Evolutionary conservation across 73 alveolate genomes (phyloP), one percentile per base, ranked within the genome.

Genomic region (Tetrahymena borealis): DNA sequence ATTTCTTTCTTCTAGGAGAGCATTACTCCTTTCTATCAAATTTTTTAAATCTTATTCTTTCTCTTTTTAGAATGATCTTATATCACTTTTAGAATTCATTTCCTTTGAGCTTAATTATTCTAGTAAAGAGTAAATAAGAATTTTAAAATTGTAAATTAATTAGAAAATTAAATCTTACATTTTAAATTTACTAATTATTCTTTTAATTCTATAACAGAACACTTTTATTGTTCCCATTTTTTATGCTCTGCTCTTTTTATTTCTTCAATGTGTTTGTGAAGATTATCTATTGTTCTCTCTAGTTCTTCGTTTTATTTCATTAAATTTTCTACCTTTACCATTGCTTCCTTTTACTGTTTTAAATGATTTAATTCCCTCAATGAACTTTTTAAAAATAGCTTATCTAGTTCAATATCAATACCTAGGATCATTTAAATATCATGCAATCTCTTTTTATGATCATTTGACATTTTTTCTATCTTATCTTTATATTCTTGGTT

Each of bases 401-500:
- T 85, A 18, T 93, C 95, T 32, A 93, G 78, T 31, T 93, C 95
- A 3, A 93, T 78, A 39, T 93, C 95, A 4, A 93, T 85, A 33
- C 93, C 95, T 85, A 93, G 39, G 28, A 93, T 79, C 28, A 78
- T 93, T 78, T 93, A 40, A 7, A 93, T 93, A 32, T 93, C 95
- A 12, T 91, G 78, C 37, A 93, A 38, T 36, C 91, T 93, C 32
- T 38, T 40, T 85, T 40, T 79, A 93, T 93, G 95, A 33, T 93
- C 95, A 15, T 93, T 93, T 7, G 38, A 24, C 77, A 93, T 35
- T n/a, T 39, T 79, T 31, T 93, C 95, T 39, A 93, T 9, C 39
- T 93, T 93, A 11, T 32, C 77, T 39, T 93, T 93, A 32, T 79
- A 93, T 39, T 93, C 95, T 39, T 85, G 16, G 79, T 32, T 93